phyloP scores from a whole-genome alignment of 2,329 filamentous ascomycete genomes.

The Chaetomiaceae sp. region DNA sequence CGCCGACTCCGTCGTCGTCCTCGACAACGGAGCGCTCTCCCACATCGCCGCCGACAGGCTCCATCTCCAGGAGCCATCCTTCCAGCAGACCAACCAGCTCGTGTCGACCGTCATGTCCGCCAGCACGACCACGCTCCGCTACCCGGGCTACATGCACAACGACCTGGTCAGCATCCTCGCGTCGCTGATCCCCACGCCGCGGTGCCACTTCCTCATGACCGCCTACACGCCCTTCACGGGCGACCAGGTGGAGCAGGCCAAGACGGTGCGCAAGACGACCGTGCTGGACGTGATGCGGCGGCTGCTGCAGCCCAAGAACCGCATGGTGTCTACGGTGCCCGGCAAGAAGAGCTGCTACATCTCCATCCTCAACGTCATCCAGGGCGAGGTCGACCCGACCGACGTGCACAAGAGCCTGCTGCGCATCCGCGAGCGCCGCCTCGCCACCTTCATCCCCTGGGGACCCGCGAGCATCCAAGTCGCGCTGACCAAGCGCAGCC shows the following conservation, averaged over 20 bases:
- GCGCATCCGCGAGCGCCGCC: constrained; percentile 84
- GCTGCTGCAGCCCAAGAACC: constrained; percentile 93
- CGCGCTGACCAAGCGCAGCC: constrained; percentile 90
- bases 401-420: constrained; percentile 98
- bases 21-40: constrained; percentile 91
- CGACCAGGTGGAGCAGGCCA: constrained; percentile 92
- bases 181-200: constrained; percentile 89
- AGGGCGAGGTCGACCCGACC: constrained; percentile 95
- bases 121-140: constrained; percentile 90
- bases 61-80: constrained; percentile 91
- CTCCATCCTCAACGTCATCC: constrained; percentile 96
- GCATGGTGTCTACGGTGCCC: constrained; percentile 95
- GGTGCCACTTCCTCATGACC: constrained; percentile 97
- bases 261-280: constrained; percentile 96
- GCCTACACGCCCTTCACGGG: constrained; percentile 97
- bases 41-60: constrained; percentile 91
- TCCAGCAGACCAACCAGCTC: constrained; percentile 95
- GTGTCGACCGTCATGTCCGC: constrained; percentile 98
- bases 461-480: constrained; percentile 97
- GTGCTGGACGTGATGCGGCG: constrained; percentile 96
- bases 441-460: constrained; percentile 98
- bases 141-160: constrained; percentile 99
- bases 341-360: constrained; percentile 99
- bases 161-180: constrained; percentile 96
- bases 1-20: constrained; percentile 92